Conservation (phyloP, 2,329 filamentous ascomycete genomes). For the Escovopsis sp. region DNA sequence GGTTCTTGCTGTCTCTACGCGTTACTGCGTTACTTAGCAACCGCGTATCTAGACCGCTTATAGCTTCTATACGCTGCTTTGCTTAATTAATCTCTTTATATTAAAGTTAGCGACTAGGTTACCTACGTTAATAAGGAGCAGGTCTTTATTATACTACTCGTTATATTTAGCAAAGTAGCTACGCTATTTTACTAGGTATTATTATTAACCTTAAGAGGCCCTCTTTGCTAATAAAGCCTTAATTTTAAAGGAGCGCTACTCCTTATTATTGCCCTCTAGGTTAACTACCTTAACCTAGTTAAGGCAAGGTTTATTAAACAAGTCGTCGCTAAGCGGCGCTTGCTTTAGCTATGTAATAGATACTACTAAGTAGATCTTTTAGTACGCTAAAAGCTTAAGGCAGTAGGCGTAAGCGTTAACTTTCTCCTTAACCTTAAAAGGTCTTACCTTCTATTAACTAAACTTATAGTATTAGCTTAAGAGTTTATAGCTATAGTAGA, state of each 20-base stretch:
- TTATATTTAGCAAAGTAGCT: neutral
- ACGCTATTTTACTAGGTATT: neutral
- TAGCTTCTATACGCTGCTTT: neutral
- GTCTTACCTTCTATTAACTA: neutral
- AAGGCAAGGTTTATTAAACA: neutral
- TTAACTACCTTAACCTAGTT: neutral
- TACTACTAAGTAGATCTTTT: neutral
- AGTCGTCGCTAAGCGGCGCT: neutral
- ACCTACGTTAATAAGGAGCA: neutral
- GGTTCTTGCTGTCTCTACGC: no score
- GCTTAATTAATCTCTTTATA: neutral
- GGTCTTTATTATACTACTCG: no score
- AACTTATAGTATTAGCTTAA: no score
- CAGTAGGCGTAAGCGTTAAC: neutral
- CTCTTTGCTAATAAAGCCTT: neutral
- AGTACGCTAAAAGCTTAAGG: neutral
- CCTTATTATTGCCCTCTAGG: neutral
- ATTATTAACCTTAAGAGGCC: neutral
- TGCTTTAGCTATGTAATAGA: neutral
- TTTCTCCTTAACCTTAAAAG: neutral
- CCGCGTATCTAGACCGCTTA: no score
- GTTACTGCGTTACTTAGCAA: no score
- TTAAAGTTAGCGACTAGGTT: neutral
- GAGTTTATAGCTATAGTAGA: no score
- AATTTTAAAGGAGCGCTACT: neutral